Conservation (phyloP, 2,329 filamentous ascomycete species). For the Hypoxylon sp. region DNA sequence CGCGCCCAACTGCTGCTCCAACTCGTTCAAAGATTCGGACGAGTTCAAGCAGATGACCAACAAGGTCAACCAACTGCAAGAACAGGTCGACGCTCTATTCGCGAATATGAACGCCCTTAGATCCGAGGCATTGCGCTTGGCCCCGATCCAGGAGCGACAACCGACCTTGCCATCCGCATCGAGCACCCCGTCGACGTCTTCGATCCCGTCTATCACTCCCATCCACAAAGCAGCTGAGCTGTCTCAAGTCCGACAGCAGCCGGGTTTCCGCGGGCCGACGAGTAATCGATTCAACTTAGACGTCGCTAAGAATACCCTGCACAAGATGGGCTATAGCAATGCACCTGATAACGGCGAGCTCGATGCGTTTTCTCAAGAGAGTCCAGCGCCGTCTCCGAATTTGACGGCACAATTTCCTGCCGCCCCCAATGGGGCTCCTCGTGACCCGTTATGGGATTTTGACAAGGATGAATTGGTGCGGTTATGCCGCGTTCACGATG, state of each 20-base stretch:
- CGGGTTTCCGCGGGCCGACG: conserved; percentile 85
- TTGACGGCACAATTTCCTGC: conserved; percentile 56
- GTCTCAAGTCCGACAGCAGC: conserved; percentile 67
- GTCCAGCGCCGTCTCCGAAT: conserved; percentile 53
- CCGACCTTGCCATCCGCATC: conserved; percentile 56
- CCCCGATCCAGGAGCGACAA: conserved; percentile 59
- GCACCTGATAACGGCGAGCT: conserved; percentile 74
- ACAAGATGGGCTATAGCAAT: conserved; percentile 87
- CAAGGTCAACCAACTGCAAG: conserved; percentile 81
- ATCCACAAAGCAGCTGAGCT: conserved; percentile 60
- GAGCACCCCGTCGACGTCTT: conserved; percentile 59
- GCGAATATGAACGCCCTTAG: conserved; percentile 78
- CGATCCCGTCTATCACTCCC: conserved; percentile 60
- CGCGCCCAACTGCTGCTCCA: conserved; percentile 75
- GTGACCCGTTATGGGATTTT: conserved; percentile 85
- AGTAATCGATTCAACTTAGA: conserved; percentile 88
- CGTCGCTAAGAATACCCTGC: conserved; percentile 86
- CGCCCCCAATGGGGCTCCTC: conserved; percentile 47
- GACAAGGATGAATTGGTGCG: conserved; percentile 83
- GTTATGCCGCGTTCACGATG: conserved; percentile 83
- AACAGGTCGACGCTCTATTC: conserved; percentile 85
- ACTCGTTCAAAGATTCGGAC: conserved; percentile 90
- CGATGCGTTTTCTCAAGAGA: conserved; percentile 59
- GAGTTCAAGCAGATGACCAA: conserved; percentile 87
- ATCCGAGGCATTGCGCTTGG: conserved; percentile 62